A percentile compares a stretch with the other conserved stretches of the same genome.
Conservation (phyloP, 345 rosid genomes). For the Citrus medica region DNA sequence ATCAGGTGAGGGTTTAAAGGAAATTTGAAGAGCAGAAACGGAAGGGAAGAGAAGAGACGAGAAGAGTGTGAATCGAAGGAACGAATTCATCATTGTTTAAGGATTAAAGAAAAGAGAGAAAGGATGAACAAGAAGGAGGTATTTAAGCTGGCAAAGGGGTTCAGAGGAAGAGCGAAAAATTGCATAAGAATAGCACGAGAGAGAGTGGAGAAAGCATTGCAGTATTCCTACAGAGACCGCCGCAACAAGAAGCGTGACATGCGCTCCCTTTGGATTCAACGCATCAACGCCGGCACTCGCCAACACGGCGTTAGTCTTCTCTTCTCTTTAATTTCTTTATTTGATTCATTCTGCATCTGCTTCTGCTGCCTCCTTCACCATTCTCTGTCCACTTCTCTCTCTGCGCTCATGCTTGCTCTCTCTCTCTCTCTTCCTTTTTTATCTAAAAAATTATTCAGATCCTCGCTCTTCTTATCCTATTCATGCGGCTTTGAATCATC, state of each 20-base stretch:
- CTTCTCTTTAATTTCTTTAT: background rate
- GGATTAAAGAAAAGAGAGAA: background rate
- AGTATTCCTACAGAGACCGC: constrained; percentile 89
- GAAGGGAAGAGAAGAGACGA: too few relatives aligned
- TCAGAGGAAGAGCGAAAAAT: constrained; percentile 92
- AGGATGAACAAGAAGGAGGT: constrained; percentile 88
- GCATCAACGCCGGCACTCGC: constrained; percentile 89
- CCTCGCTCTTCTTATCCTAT: too few relatives aligned
- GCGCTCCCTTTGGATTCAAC: constrained; percentile 96
- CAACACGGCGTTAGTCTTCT: constrained; percentile 62
- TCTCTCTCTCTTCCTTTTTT: too few relatives aligned
- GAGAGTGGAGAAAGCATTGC: constrained; percentile 95
- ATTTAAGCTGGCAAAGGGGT: constrained; percentile 84
- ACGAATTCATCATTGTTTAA: background rate
- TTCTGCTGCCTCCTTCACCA: background rate
- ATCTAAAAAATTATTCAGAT: too few relatives aligned
- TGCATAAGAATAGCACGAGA: constrained; percentile 90
- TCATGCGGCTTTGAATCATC: too few relatives aligned
- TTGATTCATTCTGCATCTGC: background rate
- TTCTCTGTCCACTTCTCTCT: too few relatives aligned
- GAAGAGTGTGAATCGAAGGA: background rate
- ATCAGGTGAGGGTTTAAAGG: background rate
- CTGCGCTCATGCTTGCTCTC: too few relatives aligned
- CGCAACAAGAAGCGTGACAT: constrained; percentile 97
- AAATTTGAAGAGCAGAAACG: background rate